Percentiles rank a stretch among this genome's conserved stretches.
Conservation (phyloP, 2,329 filamentous ascomycete species). For the Lecanosticta acicola region DNA sequence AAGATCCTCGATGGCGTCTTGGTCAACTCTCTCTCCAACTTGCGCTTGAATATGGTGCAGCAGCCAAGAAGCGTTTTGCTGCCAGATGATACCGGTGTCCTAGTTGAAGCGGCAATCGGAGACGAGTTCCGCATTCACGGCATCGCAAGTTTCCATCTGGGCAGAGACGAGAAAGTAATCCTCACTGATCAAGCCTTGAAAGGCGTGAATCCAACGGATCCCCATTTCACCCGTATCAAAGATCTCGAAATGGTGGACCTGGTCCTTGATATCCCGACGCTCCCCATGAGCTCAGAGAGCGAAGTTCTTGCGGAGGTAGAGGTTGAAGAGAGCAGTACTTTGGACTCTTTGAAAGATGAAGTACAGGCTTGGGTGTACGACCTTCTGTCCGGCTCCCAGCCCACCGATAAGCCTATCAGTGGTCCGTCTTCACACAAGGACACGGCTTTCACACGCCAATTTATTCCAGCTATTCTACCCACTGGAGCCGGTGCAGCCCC, state of each 20-base stretch:
- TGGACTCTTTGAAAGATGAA: constrained; percentile 46
- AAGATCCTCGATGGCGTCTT: constrained; percentile 55
- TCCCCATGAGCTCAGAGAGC: background rate
- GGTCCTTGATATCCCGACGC: constrained; percentile 50
- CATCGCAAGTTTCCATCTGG: constrained; percentile 73
- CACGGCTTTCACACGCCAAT: constrained; percentile 28
- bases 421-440: constrained; percentile 23
- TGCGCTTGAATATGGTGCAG: constrained; percentile 62
- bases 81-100: constrained; percentile 25
- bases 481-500: constrained; percentile 62
- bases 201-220: constrained; percentile 70
- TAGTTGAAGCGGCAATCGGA: constrained; percentile 37
- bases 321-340: constrained; percentile 24
- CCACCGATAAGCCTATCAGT: background rate
- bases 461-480: constrained; percentile 49
- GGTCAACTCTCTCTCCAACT: constrained; percentile 55
- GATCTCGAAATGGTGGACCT: constrained; percentile 70
- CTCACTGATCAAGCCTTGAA: constrained; percentile 63
- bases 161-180: constrained; percentile 81
- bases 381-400: constrained; percentile 9
- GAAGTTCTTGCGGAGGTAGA: constrained; percentile 10
- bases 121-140: constrained; percentile 66
- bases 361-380: constrained; percentile 36
- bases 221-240: constrained; percentile 73
- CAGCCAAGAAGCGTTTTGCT: constrained; percentile 46